Conservation (phyloP, 345 rosid genomes). For the Citrus sp. region DNA sequence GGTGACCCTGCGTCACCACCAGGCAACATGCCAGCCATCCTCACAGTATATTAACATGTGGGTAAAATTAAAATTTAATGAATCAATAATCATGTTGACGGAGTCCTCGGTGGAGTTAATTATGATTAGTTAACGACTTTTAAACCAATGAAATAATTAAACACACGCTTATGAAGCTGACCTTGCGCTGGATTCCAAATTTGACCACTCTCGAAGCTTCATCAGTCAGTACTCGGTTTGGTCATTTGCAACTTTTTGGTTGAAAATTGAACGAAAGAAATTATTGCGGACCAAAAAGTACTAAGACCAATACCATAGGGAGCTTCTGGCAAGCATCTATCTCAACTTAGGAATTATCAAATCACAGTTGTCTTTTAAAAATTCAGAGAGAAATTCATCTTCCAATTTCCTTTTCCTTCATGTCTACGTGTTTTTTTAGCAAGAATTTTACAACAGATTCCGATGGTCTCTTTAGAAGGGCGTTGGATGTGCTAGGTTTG, state of each 20-base stretch:
- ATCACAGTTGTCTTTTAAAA: neutral
- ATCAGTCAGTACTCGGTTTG: neutral
- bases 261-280: neutral
- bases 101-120: neutral
- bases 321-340: too few species aligned
- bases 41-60: neutral
- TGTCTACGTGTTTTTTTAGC: too few species aligned
- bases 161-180: neutral
- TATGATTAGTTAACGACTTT: neutral
- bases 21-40: neutral
- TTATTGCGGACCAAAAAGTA: neutral
- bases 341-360: neutral
- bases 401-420: too few species aligned
- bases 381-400: neutral
- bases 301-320: too few species aligned
- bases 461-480: too few species aligned
- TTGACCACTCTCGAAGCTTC: too few species aligned
- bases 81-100: neutral
- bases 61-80: neutral
- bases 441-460: too few species aligned
- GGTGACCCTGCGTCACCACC: neutral
- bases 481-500: too few species aligned
- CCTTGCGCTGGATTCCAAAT: neutral
- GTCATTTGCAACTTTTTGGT: neutral
- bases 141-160: too few species aligned